A percentile compares a stretch with the other conserved stretches of the same genome.
Evolutionary conservation across 1,284 basidiomycete genomes (phyloP).

Genomic region (Nidula niveotomentosa): DNA sequence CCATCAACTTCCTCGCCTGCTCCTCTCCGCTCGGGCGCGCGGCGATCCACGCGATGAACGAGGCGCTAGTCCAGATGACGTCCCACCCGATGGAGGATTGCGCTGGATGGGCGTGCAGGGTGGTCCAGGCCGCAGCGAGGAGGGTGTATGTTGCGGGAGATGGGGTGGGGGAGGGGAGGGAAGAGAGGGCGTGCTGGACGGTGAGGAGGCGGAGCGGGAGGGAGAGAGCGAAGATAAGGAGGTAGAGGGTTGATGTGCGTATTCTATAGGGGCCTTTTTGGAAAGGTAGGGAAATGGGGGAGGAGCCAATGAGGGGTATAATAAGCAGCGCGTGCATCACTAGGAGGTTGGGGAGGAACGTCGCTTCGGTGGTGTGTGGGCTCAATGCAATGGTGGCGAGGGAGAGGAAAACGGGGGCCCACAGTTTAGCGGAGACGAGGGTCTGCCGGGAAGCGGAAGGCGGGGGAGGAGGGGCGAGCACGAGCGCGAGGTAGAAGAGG

Average conservation of each 20-base stretch:
- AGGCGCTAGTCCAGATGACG: conserved; percentile 56
- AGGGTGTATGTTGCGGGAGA: conserved; percentile 15
- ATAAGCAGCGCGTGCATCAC: conserved; percentile 63
- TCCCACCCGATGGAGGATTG: conserved; percentile 69
- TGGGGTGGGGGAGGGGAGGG: conserved; percentile 7
- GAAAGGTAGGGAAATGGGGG: conserved; percentile 2
- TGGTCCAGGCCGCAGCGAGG: conserved; percentile 25
- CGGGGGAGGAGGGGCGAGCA: conserved; percentile 30
- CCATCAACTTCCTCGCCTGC: conserved; percentile 7
- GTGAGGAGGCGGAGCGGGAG: conserved; percentile 41
- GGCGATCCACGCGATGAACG: conserved; percentile 36
- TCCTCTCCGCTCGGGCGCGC: conserved; percentile 2
- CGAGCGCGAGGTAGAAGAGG: conserved; percentile 63
- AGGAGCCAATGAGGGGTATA: conserved; percentile 45
- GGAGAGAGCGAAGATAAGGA: conserved; percentile 31
- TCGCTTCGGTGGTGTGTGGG: conserved; percentile 46
- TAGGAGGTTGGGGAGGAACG: conserved; percentile 62
- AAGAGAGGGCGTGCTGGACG: conserved; percentile 17
- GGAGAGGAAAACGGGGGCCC: conserved; percentile 46
- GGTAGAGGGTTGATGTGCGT: conserved; percentile 31
- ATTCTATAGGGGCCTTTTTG: conserved; percentile 9
- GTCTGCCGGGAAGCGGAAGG: conserved; percentile 6
- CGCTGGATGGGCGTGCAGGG: conserved; percentile 57
- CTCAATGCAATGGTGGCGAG: conserved; percentile 47
- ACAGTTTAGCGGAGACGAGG: conserved; percentile 28